These are phyloP conservation scores for Neurospora sp. DNA, from an alignment of 495 filamentous ascomycete genomes.

Conservation along the genomic window DNA sequence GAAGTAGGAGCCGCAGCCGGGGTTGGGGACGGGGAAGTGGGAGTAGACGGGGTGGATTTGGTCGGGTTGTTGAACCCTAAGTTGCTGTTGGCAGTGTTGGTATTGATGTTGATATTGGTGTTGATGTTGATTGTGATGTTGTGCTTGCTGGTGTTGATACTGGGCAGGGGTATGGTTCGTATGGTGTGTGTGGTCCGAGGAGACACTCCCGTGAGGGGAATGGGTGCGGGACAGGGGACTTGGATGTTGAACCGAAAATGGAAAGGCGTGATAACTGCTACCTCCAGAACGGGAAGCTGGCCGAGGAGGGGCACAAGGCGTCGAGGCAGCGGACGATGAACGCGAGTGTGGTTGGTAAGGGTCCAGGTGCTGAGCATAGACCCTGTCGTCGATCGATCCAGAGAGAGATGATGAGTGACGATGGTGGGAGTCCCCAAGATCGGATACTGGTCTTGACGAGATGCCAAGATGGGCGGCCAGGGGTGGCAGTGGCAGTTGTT, in stretches of 20 bases:
- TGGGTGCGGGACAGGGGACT: not conserved
- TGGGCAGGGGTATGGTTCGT: not conserved
- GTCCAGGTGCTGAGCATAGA: not conserved
- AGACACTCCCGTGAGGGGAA: not conserved
- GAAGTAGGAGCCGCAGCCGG: conserved; percentile 3
- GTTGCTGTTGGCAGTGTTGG: not conserved
- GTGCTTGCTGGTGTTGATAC: not conserved
- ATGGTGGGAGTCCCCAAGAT: not conserved
- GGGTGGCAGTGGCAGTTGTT: not conserved
- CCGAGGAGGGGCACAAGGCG: not conserved
- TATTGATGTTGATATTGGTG: not conserved
- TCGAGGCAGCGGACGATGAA: not conserved
- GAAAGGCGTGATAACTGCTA: not conserved
- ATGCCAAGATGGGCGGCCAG: not conserved
- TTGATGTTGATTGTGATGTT: not conserved
- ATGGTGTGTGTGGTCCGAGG: not conserved
- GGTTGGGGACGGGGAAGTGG: not conserved
- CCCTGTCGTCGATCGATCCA: not conserved
- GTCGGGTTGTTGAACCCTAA: not conserved
- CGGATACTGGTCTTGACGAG: not conserved
- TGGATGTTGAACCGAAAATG: not conserved
- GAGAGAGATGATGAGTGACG: not conserved
- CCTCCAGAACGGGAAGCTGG: not conserved
- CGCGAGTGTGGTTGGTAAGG: not conserved
- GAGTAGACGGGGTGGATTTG: not conserved